Base-by-base conservation (phyloP, 805 yeast genomes). In the Candida dendrica region DNA sequence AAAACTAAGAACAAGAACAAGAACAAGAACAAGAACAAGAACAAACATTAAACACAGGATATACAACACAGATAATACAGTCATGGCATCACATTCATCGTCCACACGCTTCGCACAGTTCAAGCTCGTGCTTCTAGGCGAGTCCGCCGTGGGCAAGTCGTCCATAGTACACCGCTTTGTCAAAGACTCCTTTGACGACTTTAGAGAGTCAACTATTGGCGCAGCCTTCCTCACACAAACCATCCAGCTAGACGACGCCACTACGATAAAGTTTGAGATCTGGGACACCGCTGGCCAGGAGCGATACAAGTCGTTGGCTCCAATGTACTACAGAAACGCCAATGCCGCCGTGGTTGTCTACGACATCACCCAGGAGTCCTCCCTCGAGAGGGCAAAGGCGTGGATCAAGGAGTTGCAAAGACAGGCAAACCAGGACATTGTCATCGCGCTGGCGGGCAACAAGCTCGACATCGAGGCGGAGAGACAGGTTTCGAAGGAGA, bases 201-300 rank as follows among this genome's bases (percentile, higher is more conserved):
- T 76, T 59, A 72, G 84, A 48, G 89, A 84, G 60, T 83, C 90
- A 19, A 84, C 95, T 1, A 84, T 84, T 42, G 93, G 95, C 1
- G 95, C 95, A 1, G 95, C 93, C 2, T 84, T 84, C 59, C 66
- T 82, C 40, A 82, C 91, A 1, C 89, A 81, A 55, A 34, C 79
- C 3, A 74, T 83, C 37, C 72, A 74, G 16, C 55, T 77, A n/a
- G 75, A 74, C 41, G 75, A 67, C 30, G 51, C 57, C 27, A 72
- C 76, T 14, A 76, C 79, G 1, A 74, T 84, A 35, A 82, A 83
- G 58, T 75, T 82, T 50, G 93, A 84, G 56, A 82, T 84, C 40
- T 84, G 93, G 95, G 95, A 84, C 56, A 84, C 91, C 2, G 90
- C 91, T 0, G 93, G 95, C 6, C 93, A 84, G 59, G 93, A 84